phyloP scores from a whole-genome alignment of 1,284 basidiomycete species.

The Cryptococcus depauperatus region DNA sequence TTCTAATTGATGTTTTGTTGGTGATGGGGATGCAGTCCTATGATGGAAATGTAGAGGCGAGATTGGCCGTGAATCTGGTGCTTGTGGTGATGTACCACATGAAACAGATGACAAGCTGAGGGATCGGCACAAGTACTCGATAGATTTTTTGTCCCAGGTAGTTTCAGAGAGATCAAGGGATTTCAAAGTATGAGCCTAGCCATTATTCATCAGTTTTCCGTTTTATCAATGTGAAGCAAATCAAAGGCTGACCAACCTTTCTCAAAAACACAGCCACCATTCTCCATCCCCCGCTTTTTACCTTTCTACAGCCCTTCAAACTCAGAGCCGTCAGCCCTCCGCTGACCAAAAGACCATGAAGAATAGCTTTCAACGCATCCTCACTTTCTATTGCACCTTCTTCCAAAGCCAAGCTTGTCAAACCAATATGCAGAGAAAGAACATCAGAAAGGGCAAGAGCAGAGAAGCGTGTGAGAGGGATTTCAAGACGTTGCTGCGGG shows the following conservation, averaged over 20 bases:
- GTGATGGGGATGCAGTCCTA: neutral
- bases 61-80: conserved; percentile 1
- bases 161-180: conserved; percentile 89
- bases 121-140: too few species aligned
- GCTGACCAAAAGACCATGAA: conserved; percentile 79
- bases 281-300: conserved; percentile 71
- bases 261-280: conserved; percentile 70
- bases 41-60: conserved; percentile 1
- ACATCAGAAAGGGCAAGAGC: conserved; percentile 79
- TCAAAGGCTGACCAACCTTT: conserved; percentile 50
- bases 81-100: too few species aligned
- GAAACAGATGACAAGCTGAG: too few species aligned
- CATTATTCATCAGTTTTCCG: neutral
- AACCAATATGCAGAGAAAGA: conserved; percentile 79
- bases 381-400: conserved; percentile 70
- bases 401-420: conserved; percentile 69
- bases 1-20: neutral
- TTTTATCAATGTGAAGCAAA: neutral
- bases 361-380: conserved; percentile 72
- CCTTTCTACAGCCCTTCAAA: conserved; percentile 73
- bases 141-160: conserved; percentile 67
- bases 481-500: conserved; percentile 26
- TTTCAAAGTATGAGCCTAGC: conserved; percentile 61
- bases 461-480: conserved; percentile 58
- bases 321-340: conserved; percentile 77